A percentile compares a stretch with the other conserved stretches of the same genome.
Evolutionary conservation across 805 yeast species (phyloP).

Genomic region (Ogataea naganishii): DNA sequence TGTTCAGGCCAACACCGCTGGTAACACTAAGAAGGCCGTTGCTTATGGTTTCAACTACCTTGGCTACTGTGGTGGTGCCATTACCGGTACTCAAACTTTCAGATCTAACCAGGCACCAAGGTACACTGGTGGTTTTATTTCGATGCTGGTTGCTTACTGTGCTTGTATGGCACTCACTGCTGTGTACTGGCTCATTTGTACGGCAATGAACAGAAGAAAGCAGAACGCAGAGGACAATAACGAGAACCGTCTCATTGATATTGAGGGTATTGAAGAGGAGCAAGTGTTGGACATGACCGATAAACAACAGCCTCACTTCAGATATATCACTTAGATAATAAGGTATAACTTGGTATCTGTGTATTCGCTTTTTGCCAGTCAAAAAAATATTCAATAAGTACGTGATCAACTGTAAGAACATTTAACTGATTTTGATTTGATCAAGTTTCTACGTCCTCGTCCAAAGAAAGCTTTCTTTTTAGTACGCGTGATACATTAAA

Average conservation of each 20-base stretch:
- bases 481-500: too few species aligned
- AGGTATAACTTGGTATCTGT: too few species aligned
- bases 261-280: slow-evolving; percentile 22
- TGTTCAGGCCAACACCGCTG: slow-evolving; percentile 35
- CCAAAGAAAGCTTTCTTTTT: too few species aligned
- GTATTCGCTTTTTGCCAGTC: too few species aligned
- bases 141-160: slow-evolving; percentile 32
- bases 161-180: slow-evolving; percentile 28
- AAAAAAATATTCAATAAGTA: too few species aligned
- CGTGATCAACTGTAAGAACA: too few species aligned
- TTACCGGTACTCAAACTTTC: slow-evolving; percentile 42
- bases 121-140: slow-evolving; percentile 35
- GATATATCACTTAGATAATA: slow-evolving; percentile 25
- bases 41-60: slow-evolving; percentile 27
- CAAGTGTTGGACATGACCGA: slow-evolving; percentile 32
- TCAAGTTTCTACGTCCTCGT: too few species aligned
- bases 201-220: slow-evolving; percentile 25
- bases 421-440: too few species aligned
- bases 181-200: slow-evolving; percentile 24
- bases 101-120: slow-evolving; percentile 30
- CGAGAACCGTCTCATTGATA: slow-evolving; percentile 2
- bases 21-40: slow-evolving; percentile 33
- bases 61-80: slow-evolving; percentile 33
- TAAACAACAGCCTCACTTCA: slow-evolving; percentile 25
- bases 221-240: slow-evolving; percentile 3